These are phyloP conservation scores for Aquilaria sinensis DNA, from an alignment of 345 rosid species.

Conservation along the genomic window DNA sequence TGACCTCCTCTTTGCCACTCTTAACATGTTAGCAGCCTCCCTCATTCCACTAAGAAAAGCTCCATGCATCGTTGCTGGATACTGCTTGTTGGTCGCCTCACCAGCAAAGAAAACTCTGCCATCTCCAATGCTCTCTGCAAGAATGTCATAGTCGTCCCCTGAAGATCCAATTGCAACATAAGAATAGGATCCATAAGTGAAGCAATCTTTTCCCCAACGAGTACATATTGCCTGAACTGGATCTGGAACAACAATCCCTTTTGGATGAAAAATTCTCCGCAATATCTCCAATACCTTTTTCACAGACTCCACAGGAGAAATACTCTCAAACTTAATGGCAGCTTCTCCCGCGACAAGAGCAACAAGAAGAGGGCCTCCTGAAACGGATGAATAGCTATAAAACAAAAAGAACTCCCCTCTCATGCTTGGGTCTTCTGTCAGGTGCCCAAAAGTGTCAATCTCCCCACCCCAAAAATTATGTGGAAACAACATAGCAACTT, in stretches of 20 bases:
- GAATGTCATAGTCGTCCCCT: constrained; percentile 93
- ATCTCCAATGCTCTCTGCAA: constrained; percentile 87
- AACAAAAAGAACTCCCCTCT: constrained; percentile 96
- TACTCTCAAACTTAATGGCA: constrained; percentile 65
- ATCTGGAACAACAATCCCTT: constrained; percentile 93
- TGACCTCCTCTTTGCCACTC: constrained; percentile 65
- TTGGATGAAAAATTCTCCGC: constrained; percentile 78
- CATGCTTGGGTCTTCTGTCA: constrained; percentile 67
- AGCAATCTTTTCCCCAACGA: constrained; percentile 88
- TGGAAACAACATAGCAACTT: constrained; percentile 87
- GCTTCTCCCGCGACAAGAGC: constrained; percentile 96
- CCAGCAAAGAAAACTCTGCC: constrained; percentile 97
- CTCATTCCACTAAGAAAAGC: constrained; percentile 98
- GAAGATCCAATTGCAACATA: constrained; percentile 90
- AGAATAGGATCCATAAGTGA: constrained; percentile 82
- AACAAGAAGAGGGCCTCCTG: constrained; percentile 88
- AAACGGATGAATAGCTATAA: constrained; percentile 83
- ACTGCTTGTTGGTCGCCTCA: constrained; percentile 92
- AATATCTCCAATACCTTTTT: constrained; percentile 60
- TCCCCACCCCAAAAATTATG: constrained; percentile 90
- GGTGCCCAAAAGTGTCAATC: constrained; percentile 85
- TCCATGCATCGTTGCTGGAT: constrained; percentile 98
- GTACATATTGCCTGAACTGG: constrained; percentile 91
- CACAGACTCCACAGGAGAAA: constrained; percentile 87
- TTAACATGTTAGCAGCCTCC: constrained; percentile 83